Evolutionary conservation across 306 rosid species (phyloP), one percentile per base, ranked within the genome.

Genomic region (Cucurbita pepo): DNA sequence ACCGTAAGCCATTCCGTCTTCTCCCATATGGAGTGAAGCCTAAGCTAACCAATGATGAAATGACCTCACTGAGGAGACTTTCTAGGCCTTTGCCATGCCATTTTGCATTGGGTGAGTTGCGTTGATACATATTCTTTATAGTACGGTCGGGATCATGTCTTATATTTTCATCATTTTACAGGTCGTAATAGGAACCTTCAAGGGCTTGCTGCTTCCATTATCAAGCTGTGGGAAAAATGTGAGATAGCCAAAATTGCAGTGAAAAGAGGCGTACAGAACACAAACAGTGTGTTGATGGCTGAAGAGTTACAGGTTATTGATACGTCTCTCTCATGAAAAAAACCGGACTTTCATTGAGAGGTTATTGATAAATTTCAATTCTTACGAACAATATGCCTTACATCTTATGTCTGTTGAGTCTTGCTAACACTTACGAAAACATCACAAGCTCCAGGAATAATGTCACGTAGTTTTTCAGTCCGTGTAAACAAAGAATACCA

Each of bases 221-320:
- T 85, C 75, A 90, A 85, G 85, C 85, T 93, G 41, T 93, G 98
- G 98, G 94, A 93, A 82, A 90, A 86, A 81, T 90, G 96, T 75
- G 98, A 93, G 81, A 88, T 93, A 52, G 97, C 88, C 66, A 93
- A 93, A 77, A 79, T 90, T 82, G 96, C 98, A 81, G 77, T 93
- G 72, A 93, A 93, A 78, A 88, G 97, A 87, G 98, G 96, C 81
- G 88, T 90, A 65, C 94, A 88, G 87, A 86, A 90, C 76, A 88
- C 96, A 76, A 86, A 89, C 47, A 84, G 87, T 72, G 85, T 80
- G 83, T 62, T 86, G 73, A 93, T 93, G 98, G 88, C 98, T 57
- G 90, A 82, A 86, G 98, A 93, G 83, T 82, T 90, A 62, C 89
- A 89, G 91, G 98, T 88, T 73, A 13, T 78, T 57, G 22, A 25